phyloP scores from a whole-genome alignment of 2,329 filamentous ascomycete genomes.

The Beauveria brongniartii region DNA sequence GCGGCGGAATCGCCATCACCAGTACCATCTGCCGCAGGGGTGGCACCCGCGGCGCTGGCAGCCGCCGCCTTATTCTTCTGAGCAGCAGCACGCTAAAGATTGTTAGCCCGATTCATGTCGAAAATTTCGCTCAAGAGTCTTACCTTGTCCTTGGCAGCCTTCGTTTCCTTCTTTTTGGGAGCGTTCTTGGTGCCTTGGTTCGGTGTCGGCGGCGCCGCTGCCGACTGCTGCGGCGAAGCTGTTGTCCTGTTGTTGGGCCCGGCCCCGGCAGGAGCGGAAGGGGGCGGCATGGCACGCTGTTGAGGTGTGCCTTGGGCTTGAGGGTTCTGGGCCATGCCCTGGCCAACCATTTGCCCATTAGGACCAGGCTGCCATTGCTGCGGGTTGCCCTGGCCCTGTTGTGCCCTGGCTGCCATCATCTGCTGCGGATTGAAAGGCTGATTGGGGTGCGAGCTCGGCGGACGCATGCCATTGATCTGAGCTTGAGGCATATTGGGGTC shows the following conservation, averaged over 20 bases:
- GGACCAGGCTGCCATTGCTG: conserved; percentile 34
- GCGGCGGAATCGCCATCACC: conserved; percentile 51
- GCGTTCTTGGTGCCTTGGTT: conserved; percentile 64
- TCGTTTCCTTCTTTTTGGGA: conserved; percentile 69
- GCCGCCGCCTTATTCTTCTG: conserved; percentile 29
- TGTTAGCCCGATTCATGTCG: conserved; percentile 4
- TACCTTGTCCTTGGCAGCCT: conserved; percentile 62
- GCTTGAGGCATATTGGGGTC: conserved; percentile 45
- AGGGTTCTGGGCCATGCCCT: conserved; percentile 32
- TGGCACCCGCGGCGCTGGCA: conserved; percentile 37
- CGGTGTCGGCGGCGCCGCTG: conserved; percentile 67
- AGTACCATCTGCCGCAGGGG: conserved; percentile 47
- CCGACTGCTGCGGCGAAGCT: conserved; percentile 55
- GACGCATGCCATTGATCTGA: conserved; percentile 60
- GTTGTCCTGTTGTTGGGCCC: conserved; percentile 46
- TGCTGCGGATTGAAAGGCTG: conserved; percentile 50
- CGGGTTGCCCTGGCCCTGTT: conserved; percentile 25
- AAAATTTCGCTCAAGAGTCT: conserved; percentile 16
- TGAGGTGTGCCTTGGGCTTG: conserved; percentile 61
- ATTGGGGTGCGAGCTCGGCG: conserved; percentile 59
- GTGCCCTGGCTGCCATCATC: conserved; percentile 44
- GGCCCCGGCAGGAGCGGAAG: conserved; percentile 45
- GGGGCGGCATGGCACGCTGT: conserved; percentile 61
- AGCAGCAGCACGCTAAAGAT: conserved; percentile 37
- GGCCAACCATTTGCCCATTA: conserved; percentile 32